Evolutionary conservation across 2,329 filamentous ascomycete genomes (phyloP), one percentile per base, ranked within the genome.

Genomic region (Cladosporium sphaerospermum): DNA sequence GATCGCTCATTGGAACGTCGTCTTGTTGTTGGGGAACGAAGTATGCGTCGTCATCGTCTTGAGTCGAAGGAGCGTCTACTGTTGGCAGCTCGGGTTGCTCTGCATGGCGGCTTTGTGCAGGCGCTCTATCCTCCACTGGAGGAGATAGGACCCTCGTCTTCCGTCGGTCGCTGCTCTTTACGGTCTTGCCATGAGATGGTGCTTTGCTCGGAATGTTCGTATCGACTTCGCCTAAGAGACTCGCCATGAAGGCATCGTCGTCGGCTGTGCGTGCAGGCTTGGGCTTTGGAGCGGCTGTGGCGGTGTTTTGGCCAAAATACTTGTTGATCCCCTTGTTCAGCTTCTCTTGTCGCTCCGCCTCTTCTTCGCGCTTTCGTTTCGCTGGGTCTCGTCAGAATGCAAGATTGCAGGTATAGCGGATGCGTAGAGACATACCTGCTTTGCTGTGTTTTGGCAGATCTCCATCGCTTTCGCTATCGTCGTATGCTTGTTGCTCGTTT

Each of bases 281-380:
- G 14, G 86, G 78, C 68, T 96, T 97, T 11, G 85, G 76, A 54
- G 84, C 84, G 47, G 73, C 69, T 36, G 75, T 70, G 34, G 76
- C 75, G 33, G 82, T 80, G 52, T 89, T 89, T 62, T 86, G 88
- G 61, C 81, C 92, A 69, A 99, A 97, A 72, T 95, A 99, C 64
- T 95, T 92, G 71, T 86, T 90, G 67, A 99, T 97, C 62, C 90
- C 87, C 65, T 88, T 87, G 70, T 95, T 90, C 60, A 90, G 89
- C 68, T 88, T 90, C 62, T 95, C 88, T 64, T 86, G 83, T 67
- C 88, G 87, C 54, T 89, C 84, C 59, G 88, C 84, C 54, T 96
- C 90, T 61, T 95, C 89, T 63, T 96, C 88, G 13, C 86, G 86
- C 69, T 89, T 91, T 63, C 90, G 82, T 71, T 96, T 97, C 58